Percentiles rank a stretch among this genome's conserved stretches.
phyloP scores from a whole-genome alignment of 495 filamentous ascomycete genomes.

The Penicillium ucsense region DNA sequence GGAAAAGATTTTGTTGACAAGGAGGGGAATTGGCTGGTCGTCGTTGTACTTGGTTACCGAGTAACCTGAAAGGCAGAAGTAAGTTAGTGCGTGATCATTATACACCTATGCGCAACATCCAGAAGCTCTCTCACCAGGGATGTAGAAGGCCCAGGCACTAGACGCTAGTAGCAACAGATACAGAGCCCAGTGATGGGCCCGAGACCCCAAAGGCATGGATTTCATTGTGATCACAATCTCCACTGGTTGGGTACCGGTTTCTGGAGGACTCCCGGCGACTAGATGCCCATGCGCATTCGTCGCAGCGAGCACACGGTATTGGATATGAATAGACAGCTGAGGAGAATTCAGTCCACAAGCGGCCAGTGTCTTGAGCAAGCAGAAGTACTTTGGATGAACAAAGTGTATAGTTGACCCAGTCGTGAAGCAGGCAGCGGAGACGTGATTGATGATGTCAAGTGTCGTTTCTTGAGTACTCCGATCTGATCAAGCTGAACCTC shows the following conservation, averaged over 20 bases:
- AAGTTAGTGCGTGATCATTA: conserved; percentile 11
- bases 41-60: conserved; percentile 75
- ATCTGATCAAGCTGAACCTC: no score
- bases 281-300: conserved; percentile 13
- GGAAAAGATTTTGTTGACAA: conserved; percentile 95
- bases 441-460: background rate
- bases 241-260: conserved; percentile 9
- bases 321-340: no score
- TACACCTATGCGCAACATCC: background rate
- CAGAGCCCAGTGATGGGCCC: conserved; percentile 20
- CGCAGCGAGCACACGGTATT: background rate
- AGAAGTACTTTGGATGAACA: background rate
- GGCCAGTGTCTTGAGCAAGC: background rate
- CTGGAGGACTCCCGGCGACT: conserved; percentile 6
- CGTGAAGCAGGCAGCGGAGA: background rate
- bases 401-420: conserved; percentile 2
- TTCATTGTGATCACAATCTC: conserved; percentile 15
- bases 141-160: conserved; percentile 58
- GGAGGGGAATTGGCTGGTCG: conserved; percentile 69
- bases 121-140: conserved; percentile 50
- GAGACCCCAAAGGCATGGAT: conserved; percentile 16
- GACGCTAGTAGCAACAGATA: conserved; percentile 33
- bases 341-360: no score
- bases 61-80: conserved; percentile 40
- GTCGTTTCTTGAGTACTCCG: background rate